A percentile compares a stretch with the other conserved stretches of the same genome.
These are phyloP conservation scores for Eucalyptus coolabah DNA, from an alignment of 345 rosid species.

Conservation along the genomic window DNA sequence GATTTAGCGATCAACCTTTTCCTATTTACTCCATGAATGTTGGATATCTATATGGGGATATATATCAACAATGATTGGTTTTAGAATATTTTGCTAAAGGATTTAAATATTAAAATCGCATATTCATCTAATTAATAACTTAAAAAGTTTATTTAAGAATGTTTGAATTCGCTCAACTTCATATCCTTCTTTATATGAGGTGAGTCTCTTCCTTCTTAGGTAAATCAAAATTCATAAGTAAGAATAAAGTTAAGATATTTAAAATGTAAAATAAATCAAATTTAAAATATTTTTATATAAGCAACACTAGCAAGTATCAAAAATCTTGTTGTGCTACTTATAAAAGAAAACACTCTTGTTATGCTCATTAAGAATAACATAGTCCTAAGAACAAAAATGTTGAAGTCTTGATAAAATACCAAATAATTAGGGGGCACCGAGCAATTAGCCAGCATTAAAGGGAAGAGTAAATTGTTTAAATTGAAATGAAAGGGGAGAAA, in stretches of 20 bases:
- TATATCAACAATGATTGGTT: neutral
- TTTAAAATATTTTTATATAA: neutral
- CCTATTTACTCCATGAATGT: neutral
- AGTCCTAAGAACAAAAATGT: neutral
- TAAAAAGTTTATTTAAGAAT: accelerated
- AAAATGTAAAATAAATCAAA: neutral
- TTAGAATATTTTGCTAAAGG: neutral
- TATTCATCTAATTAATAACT: neutral
- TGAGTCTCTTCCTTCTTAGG: neutral
- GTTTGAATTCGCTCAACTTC: neutral
- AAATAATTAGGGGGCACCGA: neutral
- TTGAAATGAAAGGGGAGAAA: neutral
- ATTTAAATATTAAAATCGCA: neutral
- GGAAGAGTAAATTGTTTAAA: neutral
- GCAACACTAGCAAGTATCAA: neutral
- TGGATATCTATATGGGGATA: neutral
- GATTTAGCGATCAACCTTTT: neutral
- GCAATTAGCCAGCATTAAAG: neutral
- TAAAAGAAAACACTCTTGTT: neutral
- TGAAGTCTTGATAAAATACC: neutral
- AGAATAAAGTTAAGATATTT: neutral
- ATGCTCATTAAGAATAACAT: neutral
- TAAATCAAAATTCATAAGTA: neutral
- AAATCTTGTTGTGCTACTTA: neutral
- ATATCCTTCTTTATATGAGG: too few species aligned